These are phyloP conservation scores for Amanita thiersii DNA, from an alignment of 768 basidiomycete genomes.

Conservation along the genomic window DNA sequence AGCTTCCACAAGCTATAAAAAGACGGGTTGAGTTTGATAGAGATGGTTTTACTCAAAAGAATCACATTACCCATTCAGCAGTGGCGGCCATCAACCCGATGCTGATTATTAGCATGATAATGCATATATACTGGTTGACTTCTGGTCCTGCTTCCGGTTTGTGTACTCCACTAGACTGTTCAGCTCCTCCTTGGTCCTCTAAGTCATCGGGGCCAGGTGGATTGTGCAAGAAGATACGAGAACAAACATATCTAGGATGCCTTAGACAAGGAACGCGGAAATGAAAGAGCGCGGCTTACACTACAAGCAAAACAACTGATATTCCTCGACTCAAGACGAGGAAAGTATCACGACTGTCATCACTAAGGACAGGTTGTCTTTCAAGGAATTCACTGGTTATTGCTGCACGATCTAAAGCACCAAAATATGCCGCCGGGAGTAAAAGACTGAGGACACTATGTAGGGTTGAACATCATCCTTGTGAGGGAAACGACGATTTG, in stretches of 20 bases:
- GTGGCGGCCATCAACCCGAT: conserved; percentile 61
- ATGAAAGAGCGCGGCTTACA: conserved; percentile 29
- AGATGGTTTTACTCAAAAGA: conserved; percentile 9
- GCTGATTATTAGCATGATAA: conserved; percentile 40
- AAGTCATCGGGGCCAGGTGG: conserved; percentile 43
- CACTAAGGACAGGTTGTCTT: conserved; percentile 24
- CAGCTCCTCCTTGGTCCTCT: conserved; percentile 34
- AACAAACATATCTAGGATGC: conserved; percentile 46
- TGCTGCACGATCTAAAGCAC: conserved; percentile 37
- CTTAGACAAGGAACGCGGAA: neutral
- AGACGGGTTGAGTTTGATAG: neutral
- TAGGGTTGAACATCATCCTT: neutral
- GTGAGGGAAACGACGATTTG: neutral
- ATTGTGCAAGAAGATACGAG: conserved; percentile 63
- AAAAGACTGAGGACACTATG: conserved; percentile 53
- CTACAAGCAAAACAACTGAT: conserved; percentile 50
- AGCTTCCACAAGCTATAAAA: conserved; percentile 50
- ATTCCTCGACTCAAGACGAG: conserved; percentile 60
- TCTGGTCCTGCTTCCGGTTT: conserved; percentile 44
- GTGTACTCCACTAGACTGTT: conserved; percentile 35
- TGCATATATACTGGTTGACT: conserved; percentile 56
- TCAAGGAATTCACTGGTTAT: conserved; percentile 8
- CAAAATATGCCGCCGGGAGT: conserved; percentile 62
- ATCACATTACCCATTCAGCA: conserved; percentile 52
- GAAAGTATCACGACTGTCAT: conserved; percentile 35